These are phyloP conservation scores for Paraphaeosphaeria minitans DNA, from an alignment of 2,329 filamentous ascomycete species.

Conservation along the genomic window DNA sequence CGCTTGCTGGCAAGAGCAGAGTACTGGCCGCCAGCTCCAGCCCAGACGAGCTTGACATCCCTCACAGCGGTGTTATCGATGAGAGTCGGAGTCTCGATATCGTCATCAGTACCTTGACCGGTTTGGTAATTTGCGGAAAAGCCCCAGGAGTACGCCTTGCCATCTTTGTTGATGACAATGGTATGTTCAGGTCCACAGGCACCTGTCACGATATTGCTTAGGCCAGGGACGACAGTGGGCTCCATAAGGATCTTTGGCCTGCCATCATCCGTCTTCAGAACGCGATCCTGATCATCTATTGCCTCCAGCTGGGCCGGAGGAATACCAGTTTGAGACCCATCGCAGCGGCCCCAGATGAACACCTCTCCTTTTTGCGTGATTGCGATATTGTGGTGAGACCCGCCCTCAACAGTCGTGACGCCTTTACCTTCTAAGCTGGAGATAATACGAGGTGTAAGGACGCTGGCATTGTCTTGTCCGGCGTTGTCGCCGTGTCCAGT, in stretches of 20 bases:
- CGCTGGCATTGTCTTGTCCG: slow-evolving; percentile 71
- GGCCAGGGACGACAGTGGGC: slow-evolving; percentile 66
- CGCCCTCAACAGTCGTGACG: slow-evolving; percentile 73
- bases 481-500: slow-evolving; percentile 69
- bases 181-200: slow-evolving; percentile 74
- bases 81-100: slow-evolving; percentile 75
- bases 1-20: slow-evolving; percentile 61
- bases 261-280: slow-evolving; percentile 11
- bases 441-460: slow-evolving; percentile 70
- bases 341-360: slow-evolving; percentile 65
- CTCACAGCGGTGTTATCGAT: slow-evolving; percentile 85
- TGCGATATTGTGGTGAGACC: slow-evolving; percentile 74
- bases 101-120: slow-evolving; percentile 76
- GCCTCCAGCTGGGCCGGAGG: slow-evolving; percentile 33
- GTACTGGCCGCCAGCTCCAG: slow-evolving; percentile 89
- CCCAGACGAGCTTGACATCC: slow-evolving; percentile 74
- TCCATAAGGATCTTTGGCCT: slow-evolving; percentile 60
- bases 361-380: slow-evolving; percentile 60
- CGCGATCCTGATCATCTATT: slow-evolving; percentile 45
- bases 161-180: slow-evolving; percentile 70
- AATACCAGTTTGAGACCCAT: slow-evolving; percentile 61
- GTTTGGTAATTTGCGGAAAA: slow-evolving; percentile 83
- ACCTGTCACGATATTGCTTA: slow-evolving; percentile 61
- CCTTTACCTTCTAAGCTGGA: slow-evolving; percentile 65
- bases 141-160: slow-evolving; percentile 78